Evolutionary conservation across 225 moss, liverwort and hornwort genomes (phyloP).

Genomic region (Rhytidiadelphus loreus): DNA sequence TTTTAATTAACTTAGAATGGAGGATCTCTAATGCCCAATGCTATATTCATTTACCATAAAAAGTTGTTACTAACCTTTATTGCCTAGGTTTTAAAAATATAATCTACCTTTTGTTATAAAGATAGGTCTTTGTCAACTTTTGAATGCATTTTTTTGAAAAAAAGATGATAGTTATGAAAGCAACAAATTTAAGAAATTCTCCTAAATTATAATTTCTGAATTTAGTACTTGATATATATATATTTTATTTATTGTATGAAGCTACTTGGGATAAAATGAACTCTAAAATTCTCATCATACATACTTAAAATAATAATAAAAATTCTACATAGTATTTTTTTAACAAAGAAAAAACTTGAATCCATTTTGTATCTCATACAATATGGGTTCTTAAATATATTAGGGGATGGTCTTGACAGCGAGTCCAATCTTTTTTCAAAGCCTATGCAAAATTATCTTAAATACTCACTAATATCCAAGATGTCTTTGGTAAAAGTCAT

Average conservation of each 20-base stretch:
- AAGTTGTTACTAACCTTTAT: neutral
- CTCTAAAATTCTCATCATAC: neutral
- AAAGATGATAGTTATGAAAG: no score
- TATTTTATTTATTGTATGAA: no score
- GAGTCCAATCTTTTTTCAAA: neutral
- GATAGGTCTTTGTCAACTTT: neutral
- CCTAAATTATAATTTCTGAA: no score
- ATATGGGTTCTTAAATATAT: neutral
- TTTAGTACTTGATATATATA: no score
- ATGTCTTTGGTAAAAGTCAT: neutral
- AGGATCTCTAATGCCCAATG: neutral
- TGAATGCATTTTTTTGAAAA: neutral
- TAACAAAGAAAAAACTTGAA: neutral
- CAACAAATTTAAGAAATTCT: no score
- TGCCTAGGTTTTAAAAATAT: neutral
- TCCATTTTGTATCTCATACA: no score
- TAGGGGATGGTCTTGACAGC: rapidly evolving
- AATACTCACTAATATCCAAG: neutral
- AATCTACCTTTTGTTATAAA: neutral
- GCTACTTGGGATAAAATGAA: no score
- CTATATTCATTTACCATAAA: neutral
- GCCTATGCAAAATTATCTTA: neutral
- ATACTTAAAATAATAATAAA: neutral
- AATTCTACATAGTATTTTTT: no score
- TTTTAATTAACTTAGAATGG: neutral